phyloP scores from a whole-genome alignment of 345 rosid genomes.

The Melaleuca quinquenervia region DNA sequence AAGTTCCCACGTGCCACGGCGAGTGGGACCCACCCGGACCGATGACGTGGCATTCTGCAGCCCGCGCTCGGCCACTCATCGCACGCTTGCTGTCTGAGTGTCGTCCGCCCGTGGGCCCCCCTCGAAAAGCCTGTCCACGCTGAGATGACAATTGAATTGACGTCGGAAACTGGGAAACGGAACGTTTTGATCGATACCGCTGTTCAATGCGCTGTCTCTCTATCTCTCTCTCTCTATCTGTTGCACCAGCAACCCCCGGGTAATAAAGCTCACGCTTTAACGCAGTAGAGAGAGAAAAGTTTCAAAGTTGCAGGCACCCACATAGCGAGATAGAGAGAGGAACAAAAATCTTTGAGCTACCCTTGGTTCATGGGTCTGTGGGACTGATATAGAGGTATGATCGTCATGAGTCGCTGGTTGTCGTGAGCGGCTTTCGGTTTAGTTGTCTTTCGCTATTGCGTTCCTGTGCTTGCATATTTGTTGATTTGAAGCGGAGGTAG shows the following conservation, averaged over 20 bases:
- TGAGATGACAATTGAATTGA: conserved; percentile 2
- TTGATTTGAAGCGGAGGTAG: not conserved
- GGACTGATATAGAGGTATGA: not conserved
- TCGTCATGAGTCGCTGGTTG: not conserved
- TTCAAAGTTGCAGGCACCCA: not conserved
- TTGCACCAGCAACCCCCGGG: not conserved
- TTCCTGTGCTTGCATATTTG: not conserved
- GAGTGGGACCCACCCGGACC: not conserved
- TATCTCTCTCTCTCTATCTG: not conserved
- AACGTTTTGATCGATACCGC: not conserved
- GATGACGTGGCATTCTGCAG: not conserved
- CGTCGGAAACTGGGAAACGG: not conserved
- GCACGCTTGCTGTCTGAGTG: not conserved
- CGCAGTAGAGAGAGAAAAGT: not conserved
- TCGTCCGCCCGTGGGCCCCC: not conserved
- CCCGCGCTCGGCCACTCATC: not conserved
- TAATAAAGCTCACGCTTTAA: not conserved
- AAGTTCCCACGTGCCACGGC: not conserved
- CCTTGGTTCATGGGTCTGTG: not conserved
- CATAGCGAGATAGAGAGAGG: not conserved
- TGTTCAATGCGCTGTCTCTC: not conserved
- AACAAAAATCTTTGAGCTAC: not conserved
- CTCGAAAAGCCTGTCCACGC: not conserved
- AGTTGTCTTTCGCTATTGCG: not conserved
- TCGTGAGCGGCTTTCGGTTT: not conserved